A percentile compares a stretch with the other conserved stretches of the same genome.
Evolutionary conservation across 1,139 yeast species (phyloP).

Genomic region (Pichia sp.): DNA sequence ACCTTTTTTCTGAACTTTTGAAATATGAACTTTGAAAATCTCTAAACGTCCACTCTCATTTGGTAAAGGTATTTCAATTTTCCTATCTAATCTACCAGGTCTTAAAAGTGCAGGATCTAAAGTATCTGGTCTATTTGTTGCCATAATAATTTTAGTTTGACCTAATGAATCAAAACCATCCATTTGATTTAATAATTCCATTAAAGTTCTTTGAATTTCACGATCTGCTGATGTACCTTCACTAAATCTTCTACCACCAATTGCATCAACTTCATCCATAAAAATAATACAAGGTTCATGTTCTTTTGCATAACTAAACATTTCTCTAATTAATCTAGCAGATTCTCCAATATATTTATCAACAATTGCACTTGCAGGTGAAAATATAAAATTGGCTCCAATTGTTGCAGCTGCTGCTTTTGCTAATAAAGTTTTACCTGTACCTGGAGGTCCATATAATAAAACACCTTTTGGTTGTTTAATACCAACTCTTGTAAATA

Average conservation of each 20-base stretch:
- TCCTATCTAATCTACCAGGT: constrained; percentile 97
- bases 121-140: constrained; percentile 97
- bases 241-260: constrained; percentile 96
- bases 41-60: constrained; percentile 95
- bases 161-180: constrained; percentile 98
- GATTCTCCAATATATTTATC: constrained; percentile 98
- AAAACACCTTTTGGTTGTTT: constrained; percentile 98
- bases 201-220: constrained; percentile 96
- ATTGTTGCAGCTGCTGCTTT: constrained; percentile 98
- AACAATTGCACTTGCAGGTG: constrained; percentile 97
- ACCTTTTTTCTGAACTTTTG: constrained; percentile 82
- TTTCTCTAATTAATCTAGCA: constrained; percentile 93
- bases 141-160: constrained; percentile 97
- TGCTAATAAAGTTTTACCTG: constrained; percentile 93
- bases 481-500: constrained; percentile 92
- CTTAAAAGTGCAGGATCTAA: constrained; percentile 97
- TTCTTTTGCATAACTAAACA: constrained; percentile 97
- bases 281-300: constrained; percentile 98
- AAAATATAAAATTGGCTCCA: constrained; percentile 95
- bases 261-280: constrained; percentile 99
- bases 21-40: constrained; percentile 88
- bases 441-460: constrained; percentile 98
- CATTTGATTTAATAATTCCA: constrained; percentile 98
- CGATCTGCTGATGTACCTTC: constrained; percentile 99
- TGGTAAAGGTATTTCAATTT: constrained; percentile 93